These are phyloP conservation scores for Ampelocalamus luodianensis DNA, from an alignment of 176 grass and related monocot genomes.

Conservation along the genomic window DNA sequence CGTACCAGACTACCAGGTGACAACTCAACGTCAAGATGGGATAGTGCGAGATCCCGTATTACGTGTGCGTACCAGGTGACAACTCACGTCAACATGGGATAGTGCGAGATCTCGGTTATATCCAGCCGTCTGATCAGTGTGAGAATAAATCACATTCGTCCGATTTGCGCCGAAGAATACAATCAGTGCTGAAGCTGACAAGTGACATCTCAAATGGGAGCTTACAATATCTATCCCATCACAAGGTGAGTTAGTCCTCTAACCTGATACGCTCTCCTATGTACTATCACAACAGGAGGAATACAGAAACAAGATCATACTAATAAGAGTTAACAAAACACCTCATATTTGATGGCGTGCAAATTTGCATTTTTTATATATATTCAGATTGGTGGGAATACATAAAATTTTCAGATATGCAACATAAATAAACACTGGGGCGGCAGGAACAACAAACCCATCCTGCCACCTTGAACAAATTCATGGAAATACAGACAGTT, in stretches of 20 bases:
- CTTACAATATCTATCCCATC: background rate
- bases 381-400: conserved; percentile 45
- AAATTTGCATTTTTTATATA: conserved; percentile 49
- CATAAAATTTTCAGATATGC: conserved; percentile 33
- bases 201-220: background rate
- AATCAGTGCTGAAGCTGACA: background rate
- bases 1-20: background rate
- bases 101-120: background rate
- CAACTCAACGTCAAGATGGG: background rate
- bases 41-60: background rate
- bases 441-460: conserved; percentile 47
- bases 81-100: background rate
- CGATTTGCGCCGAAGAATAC: background rate
- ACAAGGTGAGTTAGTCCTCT: background rate
- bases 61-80: background rate
- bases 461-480: conserved; percentile 36
- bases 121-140: background rate
- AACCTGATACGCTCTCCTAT: background rate
- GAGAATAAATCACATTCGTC: background rate
- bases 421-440: conserved; percentile 36
- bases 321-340: background rate
- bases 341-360: background rate
- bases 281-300: background rate
- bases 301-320: background rate
- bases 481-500: conserved; percentile 8